A percentile compares a stretch with the other conserved stretches of the same genome.
phyloP scores from a whole-genome alignment of 1,284 basidiomycete genomes.

The Laetiporus sulphureus region DNA sequence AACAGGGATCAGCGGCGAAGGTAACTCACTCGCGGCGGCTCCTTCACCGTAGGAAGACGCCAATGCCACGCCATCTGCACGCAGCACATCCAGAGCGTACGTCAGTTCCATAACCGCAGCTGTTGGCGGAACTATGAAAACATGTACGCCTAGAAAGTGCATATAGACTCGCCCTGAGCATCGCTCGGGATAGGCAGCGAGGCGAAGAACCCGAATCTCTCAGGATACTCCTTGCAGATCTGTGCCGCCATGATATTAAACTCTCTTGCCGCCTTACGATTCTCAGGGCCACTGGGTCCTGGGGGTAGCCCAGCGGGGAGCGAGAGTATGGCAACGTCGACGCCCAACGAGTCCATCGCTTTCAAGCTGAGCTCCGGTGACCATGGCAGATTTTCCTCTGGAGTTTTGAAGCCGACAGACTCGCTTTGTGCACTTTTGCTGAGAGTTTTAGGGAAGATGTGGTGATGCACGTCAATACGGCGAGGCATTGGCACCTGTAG shows the following conservation, averaged over 20 bases:
- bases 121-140: constrained; percentile 17
- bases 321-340: constrained; percentile 58
- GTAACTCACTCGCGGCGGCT: constrained; percentile 21
- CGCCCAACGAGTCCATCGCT: constrained; percentile 50
- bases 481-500: neutral
- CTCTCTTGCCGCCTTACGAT: constrained; percentile 35
- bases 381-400: constrained; percentile 60
- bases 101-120: constrained; percentile 50
- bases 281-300: constrained; percentile 34
- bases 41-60: constrained; percentile 54
- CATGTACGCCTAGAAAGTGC: neutral
- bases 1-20: neutral
- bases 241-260: constrained; percentile 42
- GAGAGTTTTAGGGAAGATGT: constrained; percentile 51
- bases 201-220: constrained; percentile 61
- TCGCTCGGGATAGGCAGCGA: constrained; percentile 55
- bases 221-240: constrained; percentile 40
- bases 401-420: constrained; percentile 51
- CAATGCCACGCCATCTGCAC: constrained; percentile 55
- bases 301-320: constrained; percentile 48
- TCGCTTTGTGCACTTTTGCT: constrained; percentile 30
- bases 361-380: constrained; percentile 44
- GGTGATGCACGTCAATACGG: constrained; percentile 67
- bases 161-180: constrained; percentile 38
- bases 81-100: constrained; percentile 49